A percentile compares a stretch with the other conserved stretches of the same genome.
Evolutionary conservation across 2,329 filamentous ascomycete genomes (phyloP).

Genomic region (Botryotinia calthae): DNA sequence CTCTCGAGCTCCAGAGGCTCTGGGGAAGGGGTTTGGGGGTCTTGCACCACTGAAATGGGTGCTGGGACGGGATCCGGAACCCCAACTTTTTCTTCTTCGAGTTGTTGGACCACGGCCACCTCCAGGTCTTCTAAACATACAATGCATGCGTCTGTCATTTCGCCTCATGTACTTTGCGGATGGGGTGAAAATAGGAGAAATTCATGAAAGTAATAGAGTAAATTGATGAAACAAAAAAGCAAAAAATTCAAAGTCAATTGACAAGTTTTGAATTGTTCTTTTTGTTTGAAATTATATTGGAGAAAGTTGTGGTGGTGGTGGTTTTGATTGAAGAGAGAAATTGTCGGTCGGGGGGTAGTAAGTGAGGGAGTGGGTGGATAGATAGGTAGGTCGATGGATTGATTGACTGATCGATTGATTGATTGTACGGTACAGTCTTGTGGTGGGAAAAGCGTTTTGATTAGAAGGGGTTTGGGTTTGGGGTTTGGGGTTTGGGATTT

Average conservation of each 20-base stretch:
- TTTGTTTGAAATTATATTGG: background rate
- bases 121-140: slow-evolving; percentile 64
- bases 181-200: background rate
- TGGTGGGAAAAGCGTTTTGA: background rate
- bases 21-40: slow-evolving; percentile 22
- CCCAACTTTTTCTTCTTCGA: background rate
- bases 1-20: slow-evolving; percentile 24
- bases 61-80: background rate
- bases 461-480: background rate
- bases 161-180: slow-evolving; percentile 20
- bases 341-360: background rate
- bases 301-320: background rate
- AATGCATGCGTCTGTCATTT: slow-evolving; percentile 63
- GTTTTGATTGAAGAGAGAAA: background rate
- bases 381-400: background rate
- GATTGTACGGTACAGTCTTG: background rate
- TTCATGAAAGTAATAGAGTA: background rate
- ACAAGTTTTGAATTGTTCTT: background rate
- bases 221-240: background rate
- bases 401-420: background rate
- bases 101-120: slow-evolving; percentile 11
- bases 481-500: background rate
- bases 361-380: background rate
- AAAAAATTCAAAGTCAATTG: background rate
- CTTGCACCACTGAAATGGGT: background rate